A percentile compares a stretch with the other conserved stretches of the same genome.
Evolutionary conservation across 2,329 filamentous ascomycete species (phyloP).

Genomic region (Geosmithia putterillii): DNA sequence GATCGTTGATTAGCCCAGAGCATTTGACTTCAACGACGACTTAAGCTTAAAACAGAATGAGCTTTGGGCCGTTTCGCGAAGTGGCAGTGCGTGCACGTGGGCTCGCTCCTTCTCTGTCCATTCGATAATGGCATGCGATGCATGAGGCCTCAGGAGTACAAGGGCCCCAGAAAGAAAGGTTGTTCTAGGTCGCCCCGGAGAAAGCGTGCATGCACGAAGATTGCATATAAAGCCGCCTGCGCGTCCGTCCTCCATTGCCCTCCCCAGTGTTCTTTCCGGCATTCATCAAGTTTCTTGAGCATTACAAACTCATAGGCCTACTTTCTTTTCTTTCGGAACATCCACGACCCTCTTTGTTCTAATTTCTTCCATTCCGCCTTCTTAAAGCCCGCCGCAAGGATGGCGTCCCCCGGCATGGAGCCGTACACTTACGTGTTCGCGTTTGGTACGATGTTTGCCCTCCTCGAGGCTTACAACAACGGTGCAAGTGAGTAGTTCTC

Average conservation of each 20-base stretch:
- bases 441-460: conserved; percentile 64
- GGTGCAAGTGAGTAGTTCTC: conserved; percentile 51
- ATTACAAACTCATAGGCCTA: not conserved
- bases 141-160: not conserved
- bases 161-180: not conserved
- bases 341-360: not conserved
- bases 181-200: not conserved
- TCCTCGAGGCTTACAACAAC: conserved; percentile 70
- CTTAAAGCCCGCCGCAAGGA: not conserved
- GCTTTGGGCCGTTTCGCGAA: not conserved
- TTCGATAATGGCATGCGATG: not conserved
- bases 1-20: not conserved
- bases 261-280: not conserved
- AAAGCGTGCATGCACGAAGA: not conserved
- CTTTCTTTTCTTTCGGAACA: not conserved
- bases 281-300: not conserved
- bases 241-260: not conserved
- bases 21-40: not conserved
- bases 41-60: not conserved
- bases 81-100: not conserved
- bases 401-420: not conserved
- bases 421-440: conserved; percentile 60
- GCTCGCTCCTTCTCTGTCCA: not conserved
- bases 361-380: not conserved
- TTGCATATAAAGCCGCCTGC: not conserved